Base-by-base conservation (phyloP, 805 yeast genomes). In the Ogataea angusta region DNA sequence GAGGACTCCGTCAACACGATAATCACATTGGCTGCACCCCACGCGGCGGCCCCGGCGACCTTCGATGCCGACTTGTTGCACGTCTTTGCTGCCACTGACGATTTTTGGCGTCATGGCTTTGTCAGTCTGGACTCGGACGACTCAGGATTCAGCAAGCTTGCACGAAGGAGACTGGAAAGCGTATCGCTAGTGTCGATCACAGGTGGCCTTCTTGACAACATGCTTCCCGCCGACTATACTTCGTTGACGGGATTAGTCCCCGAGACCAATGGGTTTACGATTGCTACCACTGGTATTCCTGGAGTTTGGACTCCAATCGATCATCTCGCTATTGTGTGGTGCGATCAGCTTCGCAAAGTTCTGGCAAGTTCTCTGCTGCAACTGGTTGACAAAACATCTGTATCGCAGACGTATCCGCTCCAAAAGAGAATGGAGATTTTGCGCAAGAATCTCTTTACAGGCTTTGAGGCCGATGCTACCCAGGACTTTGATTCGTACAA, bases 241-340 rank as follows among this genome's bases (percentile, higher is more conserved):
- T 70, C 85, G 1, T 64, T 87, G 4, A 77, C 80, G 7, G 84
- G 85, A 3, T 48, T 90, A 1, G 70, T 89, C 0, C 96, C 96
- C 0, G 69, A 73, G 1, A 48, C 76, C 0, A 78, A 91, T 52
- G 97, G 97, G 0, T 80, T 91, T 45, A 80, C 95, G 0, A 85
- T 83, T 0, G 86, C 78, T 51, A 77, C 96, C 0, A 80, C 93
- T 0, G 90, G 95, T 1, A 83, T 91, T 9, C 96, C 96, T 0
- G 73, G 72, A 2, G 96, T 91, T 1, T 91, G 97, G 95, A 81
- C 96, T 0, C 85, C 96, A 1, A 80, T 89, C 29, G 98, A 91
- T 61, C 99, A 91, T 64, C 71, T 88, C 48, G 97, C 98, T 0
- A 81, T 93, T 34, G 95, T 91, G 2, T 91, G 99, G 99, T 91